phyloP scores from a whole-genome alignment of 2,329 filamentous ascomycete genomes.

The Diplodia seriata region DNA sequence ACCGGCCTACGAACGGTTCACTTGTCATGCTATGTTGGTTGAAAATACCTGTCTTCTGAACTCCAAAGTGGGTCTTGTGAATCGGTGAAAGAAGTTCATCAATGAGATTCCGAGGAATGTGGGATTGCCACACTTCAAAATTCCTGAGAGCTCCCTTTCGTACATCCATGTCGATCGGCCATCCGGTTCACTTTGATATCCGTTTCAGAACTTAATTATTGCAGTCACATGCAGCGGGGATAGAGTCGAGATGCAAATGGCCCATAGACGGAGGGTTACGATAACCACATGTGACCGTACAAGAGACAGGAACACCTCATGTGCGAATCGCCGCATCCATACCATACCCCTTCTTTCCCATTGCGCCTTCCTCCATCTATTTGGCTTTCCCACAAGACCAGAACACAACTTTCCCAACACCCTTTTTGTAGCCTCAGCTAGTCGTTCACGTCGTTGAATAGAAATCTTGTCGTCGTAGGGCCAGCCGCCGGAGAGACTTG shows the following conservation, averaged over 20 bases:
- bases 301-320: conserved; percentile 15
- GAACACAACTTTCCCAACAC: conserved; percentile 9
- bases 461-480: conserved; percentile 13
- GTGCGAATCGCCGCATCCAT: background rate
- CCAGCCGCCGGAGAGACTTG: conserved; percentile 26
- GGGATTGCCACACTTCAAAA: conserved; percentile 9
- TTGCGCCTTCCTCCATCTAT: conserved; percentile 22
- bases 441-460: conserved; percentile 22
- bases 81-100: background rate
- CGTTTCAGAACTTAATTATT: background rate
- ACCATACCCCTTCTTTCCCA: conserved; percentile 10
- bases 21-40: background rate
- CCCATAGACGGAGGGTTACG: background rate
- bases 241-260: background rate
- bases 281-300: conserved; percentile 14
- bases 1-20: background rate
- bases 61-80: background rate
- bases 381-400: background rate
- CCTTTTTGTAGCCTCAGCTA: conserved; percentile 18
- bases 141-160: conserved; percentile 8
- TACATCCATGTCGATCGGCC: background rate
- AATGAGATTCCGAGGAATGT: conserved; percentile 7
- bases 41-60: background rate
- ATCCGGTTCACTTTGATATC: background rate
- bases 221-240: conserved; percentile 5